A percentile compares a stretch with the other conserved stretches of the same genome.
Evolutionary conservation across 1,139 yeast species (phyloP).

Genomic region (Ogataea hybrid): DNA sequence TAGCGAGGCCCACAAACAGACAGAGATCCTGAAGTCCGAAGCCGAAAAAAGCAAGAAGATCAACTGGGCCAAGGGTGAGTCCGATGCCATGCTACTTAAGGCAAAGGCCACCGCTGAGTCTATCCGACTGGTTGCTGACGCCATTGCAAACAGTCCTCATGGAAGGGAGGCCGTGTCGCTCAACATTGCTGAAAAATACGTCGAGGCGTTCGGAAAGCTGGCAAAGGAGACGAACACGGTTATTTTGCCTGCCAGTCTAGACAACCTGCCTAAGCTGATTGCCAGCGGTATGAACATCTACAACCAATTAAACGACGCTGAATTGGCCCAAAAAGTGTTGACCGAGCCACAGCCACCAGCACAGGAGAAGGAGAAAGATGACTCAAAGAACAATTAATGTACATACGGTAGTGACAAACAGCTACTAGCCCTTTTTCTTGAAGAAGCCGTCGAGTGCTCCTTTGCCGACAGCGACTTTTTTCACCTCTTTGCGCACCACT

Average conservation of each 20-base stretch:
- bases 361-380: neutral
- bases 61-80: conserved; percentile 68
- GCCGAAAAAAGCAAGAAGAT: conserved; percentile 62
- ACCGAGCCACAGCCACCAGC: neutral
- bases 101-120: conserved; percentile 82
- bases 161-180: conserved; percentile 75
- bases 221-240: conserved; percentile 82
- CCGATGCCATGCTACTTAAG: conserved; percentile 61
- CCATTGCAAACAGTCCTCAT: conserved; percentile 66
- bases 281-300: conserved; percentile 76
- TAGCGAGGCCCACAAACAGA: conserved; percentile 77
- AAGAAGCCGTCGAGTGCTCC: conserved; percentile 68
- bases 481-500: conserved; percentile 31
- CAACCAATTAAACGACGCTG: conserved; percentile 44
- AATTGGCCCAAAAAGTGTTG: conserved; percentile 17
- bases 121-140: conserved; percentile 59
- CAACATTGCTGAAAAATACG: conserved; percentile 82
- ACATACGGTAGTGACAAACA: conserved; percentile 10
- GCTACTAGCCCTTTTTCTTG: conserved; percentile 28
- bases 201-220: conserved; percentile 75
- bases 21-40: conserved; percentile 69
- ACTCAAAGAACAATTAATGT: conserved; percentile 2
- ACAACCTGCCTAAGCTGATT: conserved; percentile 72
- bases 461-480: conserved; percentile 46
- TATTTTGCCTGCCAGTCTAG: conserved; percentile 72